These are phyloP conservation scores for Talaromyces adpressus DNA, from an alignment of 495 filamentous ascomycete species.

Conservation along the genomic window DNA sequence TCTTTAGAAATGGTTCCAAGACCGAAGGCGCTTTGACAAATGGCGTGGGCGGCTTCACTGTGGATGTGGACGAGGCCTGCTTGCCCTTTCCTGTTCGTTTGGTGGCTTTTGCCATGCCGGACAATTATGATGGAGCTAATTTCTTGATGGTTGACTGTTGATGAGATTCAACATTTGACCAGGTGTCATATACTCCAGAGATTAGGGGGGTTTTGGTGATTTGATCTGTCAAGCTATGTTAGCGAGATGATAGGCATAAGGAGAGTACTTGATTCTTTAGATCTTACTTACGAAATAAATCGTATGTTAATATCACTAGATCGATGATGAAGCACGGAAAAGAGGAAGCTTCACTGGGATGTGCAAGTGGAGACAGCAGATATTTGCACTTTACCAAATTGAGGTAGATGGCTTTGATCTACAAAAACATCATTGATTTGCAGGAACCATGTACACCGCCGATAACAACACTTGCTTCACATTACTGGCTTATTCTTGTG, in stretches of 20 bases:
- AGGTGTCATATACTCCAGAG: not conserved
- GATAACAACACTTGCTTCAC: not conserved
- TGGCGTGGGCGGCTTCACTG: conserved; percentile 44
- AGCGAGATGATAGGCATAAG: not conserved
- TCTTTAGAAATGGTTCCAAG: conserved; percentile 54
- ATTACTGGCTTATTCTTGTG: not conserved
- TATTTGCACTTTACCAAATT: not conserved
- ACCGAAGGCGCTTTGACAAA: conserved; percentile 53
- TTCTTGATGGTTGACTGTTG: not conserved
- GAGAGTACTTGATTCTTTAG: not conserved
- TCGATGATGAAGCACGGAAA: not conserved
- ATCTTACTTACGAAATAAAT: not conserved
- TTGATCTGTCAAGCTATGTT: not conserved
- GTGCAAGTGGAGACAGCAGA: not conserved
- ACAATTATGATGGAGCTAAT: conserved; percentile 1
- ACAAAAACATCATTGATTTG: not conserved
- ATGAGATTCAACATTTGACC: not conserved
- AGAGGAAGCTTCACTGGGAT: not conserved
- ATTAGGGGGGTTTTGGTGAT: not conserved
- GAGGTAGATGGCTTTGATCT: not conserved
- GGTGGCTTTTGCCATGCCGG: conserved; percentile 35
- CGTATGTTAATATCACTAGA: not conserved
- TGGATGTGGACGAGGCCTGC: conserved; percentile 6
- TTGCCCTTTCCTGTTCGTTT: conserved; percentile 17
- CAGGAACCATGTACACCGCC: not conserved